A percentile compares a stretch with the other conserved stretches of the same genome.
phyloP scores from a whole-genome alignment of 2,329 filamentous ascomycete genomes.

The Hirsutella rhossiliensis region DNA sequence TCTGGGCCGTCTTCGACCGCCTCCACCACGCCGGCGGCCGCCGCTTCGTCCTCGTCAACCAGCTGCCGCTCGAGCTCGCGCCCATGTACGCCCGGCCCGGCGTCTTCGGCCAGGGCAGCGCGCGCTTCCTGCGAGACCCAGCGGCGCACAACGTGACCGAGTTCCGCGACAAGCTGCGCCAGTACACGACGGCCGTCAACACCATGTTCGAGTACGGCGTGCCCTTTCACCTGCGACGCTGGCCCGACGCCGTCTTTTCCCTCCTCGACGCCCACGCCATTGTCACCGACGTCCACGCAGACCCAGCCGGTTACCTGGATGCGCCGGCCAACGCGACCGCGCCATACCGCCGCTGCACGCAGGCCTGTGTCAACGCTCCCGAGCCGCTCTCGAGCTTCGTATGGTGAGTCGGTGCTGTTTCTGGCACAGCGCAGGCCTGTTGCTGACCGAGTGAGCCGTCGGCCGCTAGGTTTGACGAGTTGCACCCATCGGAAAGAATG shows the following conservation, averaged over 20 bases:
- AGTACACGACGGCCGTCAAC: conserved; percentile 38
- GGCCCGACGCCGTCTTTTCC: conserved; percentile 48
- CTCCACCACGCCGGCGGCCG: conserved; percentile 56
- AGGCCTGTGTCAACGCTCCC: conserved; percentile 24
- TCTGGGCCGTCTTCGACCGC: conserved; percentile 49
- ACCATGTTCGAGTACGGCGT: conserved; percentile 35
- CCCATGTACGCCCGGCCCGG: conserved; percentile 44
- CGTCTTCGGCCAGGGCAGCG: conserved; percentile 2
- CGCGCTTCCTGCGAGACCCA: conserved; percentile 33
- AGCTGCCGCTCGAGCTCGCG: conserved; percentile 52
- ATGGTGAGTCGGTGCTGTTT: conserved; percentile 35
- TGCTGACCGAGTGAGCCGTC: background rate
- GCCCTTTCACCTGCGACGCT: conserved; percentile 34
- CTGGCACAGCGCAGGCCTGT: background rate
- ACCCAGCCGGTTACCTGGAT: conserved; percentile 49
- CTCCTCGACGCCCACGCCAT: conserved; percentile 56
- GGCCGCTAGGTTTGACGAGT: conserved; percentile 43
- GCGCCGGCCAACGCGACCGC: conserved; percentile 50
- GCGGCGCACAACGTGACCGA: conserved; percentile 33
- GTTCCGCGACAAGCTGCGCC: conserved; percentile 28
- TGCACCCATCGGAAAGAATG: conserved; percentile 59
- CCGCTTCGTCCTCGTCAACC: conserved; percentile 61
- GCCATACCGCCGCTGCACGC: conserved; percentile 41
- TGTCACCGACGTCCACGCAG: conserved; percentile 50
- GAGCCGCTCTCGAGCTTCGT: conserved; percentile 46